phyloP scores from a whole-genome alignment of 345 rosid species.

The Salix koriyanagi region DNA sequence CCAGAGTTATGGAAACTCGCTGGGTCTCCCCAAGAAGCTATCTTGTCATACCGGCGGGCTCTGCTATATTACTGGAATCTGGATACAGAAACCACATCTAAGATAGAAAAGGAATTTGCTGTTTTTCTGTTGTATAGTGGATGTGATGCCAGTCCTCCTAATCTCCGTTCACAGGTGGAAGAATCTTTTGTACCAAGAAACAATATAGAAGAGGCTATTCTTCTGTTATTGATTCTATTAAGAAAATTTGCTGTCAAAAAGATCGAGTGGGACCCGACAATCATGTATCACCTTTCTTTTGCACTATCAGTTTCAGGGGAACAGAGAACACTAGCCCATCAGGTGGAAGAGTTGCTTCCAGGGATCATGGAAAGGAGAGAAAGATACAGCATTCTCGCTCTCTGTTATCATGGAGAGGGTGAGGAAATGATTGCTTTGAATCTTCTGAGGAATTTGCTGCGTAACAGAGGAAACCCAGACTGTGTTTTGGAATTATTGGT shows the following conservation, averaged over 20 bases:
- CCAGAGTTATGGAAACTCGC: constrained; percentile 80
- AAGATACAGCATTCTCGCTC: constrained; percentile 48
- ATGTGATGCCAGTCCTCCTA: constrained; percentile 73
- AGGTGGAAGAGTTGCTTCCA: constrained; percentile 63
- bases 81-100: constrained; percentile 50
- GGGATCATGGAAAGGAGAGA: constrained; percentile 57
- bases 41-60: constrained; percentile 62
- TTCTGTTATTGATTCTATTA: constrained; percentile 62
- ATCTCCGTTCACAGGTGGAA: constrained; percentile 68
- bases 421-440: constrained; percentile 61
- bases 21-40: constrained; percentile 51
- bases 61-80: constrained; percentile 73
- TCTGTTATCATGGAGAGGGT: constrained; percentile 67
- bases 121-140: constrained; percentile 70
- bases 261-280: constrained; percentile 71
- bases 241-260: constrained; percentile 50
- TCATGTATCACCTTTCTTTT: constrained; percentile 73
- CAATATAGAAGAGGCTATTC: constrained; percentile 79
- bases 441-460: constrained; percentile 54
- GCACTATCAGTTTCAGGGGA: constrained; percentile 74
- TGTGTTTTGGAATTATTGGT: constrained; percentile 47
- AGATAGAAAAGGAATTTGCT: constrained; percentile 67
- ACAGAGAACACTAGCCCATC: constrained; percentile 51
- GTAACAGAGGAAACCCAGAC: constrained; percentile 47
- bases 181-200: constrained; percentile 66